Base-by-base conservation (phyloP, 2,329 filamentous ascomycete species). In the Arthrobotrys conoides region DNA sequence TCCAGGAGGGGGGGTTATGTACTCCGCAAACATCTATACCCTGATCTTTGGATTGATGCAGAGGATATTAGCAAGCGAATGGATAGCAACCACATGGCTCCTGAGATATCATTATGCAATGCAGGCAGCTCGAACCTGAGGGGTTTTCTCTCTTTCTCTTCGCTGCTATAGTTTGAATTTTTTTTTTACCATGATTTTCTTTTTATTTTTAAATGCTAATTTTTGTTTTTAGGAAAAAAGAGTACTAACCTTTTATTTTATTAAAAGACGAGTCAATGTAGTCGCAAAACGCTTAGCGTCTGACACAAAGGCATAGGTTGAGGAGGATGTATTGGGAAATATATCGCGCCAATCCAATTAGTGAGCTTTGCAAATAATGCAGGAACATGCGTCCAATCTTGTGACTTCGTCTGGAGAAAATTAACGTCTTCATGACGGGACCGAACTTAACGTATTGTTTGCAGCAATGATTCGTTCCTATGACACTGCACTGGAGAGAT, bases 321-420 rank as follows among this genome's bases (percentile, higher is more conserved):
- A 64, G 30, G 27, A 49, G 41, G 36, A 33, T 36, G 18, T 46
- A 66, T 61, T 36, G 51, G 41, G 36, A 53, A 41, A 69, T 61
- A 33, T 38, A 59, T 69, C 44, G n/a, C 53, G 44, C 38, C 8
- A 46, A 61, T 46, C 1, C n/a, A 46, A 46, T 53, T 44, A 12
- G 38, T 30, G 38, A 5, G 44, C 33, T 46, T 24, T n/a, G 6
- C 27, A 46, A n/a, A 46, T 46, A 44, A 78, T 72, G 75, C 75
- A 78, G 68, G 75, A 72, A 78, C 75, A 30, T 78, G 75, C 55
- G 53, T 77, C 55, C 12, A 24, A 71, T 71, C 73, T 67, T 78
- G 73, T 78, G 73, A 72, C 73, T 61, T 57, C 14, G 10, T n/a
- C 44, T 41, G 22, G 18, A 38, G 16, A n/a, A 30, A 30, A 30